Evolutionary conservation across 1,284 basidiomycete genomes (phyloP), one percentile per base, ranked within the genome.

Genomic region (Agroathelia rolfsii): DNA sequence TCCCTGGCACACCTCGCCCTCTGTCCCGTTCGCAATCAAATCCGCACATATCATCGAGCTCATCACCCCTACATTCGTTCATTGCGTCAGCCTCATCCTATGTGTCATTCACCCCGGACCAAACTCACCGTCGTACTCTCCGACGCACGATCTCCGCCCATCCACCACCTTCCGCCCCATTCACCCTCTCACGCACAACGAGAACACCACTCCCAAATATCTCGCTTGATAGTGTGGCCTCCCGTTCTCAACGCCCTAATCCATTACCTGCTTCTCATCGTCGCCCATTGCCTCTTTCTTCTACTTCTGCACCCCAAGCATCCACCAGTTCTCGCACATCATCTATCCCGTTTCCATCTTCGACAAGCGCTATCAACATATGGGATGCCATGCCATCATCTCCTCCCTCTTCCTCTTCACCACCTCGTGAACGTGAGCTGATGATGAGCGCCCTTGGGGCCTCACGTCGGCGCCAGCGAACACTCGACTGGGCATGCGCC

Each of bases 301-400:
- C 35, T 40, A 24, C 39, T 21, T 26, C 32, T 22, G 53, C 58
- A 41, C 66, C 61, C 3, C 64, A 60, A 21, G 64, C 65, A 0
- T 64, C 65, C 3, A 59, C 59, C 15, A n/a, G n/a, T n/a, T n/a
- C n/a, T n/a, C n/a, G n/a, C n/a, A n/a, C n/a, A n/a, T n/a, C 61
- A 59, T 14, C 47, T 51, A 38, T 58, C 53, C 32, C 50, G 24
- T 40, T 43, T 57, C 38, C 58, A n/a, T n/a, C n/a, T n/a, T n/a
- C n/a, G 58, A 6, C 48, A 50, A 34, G 56, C 50, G 26, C 59
- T 56, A 43, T 55, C 3, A 21, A 28, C 0, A 53, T 70, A 2
- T 82, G 75, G 74, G 76, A 80, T 44, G 70, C 64, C 47, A 81
- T 81, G 77, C 77, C 74, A 31, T 78, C 76, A 0, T 80, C 76